These are phyloP conservation scores for Phytophthora pinifolia DNA, from an alignment of 352 stramenopile species.

Conservation along the genomic window DNA sequence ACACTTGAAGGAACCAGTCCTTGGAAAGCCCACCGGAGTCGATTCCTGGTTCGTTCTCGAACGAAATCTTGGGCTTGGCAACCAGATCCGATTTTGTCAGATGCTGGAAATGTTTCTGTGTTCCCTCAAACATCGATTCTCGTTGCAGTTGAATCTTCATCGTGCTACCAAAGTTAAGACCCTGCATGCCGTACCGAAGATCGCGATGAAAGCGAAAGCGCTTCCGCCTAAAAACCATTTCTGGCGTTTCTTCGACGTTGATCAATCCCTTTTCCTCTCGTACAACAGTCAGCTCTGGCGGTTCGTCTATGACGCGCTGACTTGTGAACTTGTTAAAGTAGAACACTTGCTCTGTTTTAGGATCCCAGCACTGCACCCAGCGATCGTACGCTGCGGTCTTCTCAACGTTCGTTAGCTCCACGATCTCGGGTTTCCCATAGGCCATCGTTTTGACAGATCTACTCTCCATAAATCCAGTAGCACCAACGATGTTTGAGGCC, in stretches of 20 bases:
- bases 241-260: constrained; percentile 61
- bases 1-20: constrained; percentile 88
- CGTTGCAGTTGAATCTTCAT: constrained; percentile 54
- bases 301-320: constrained; percentile 64
- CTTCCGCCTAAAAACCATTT: constrained; percentile 86
- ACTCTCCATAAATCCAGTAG: constrained; percentile 62
- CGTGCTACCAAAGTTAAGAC: constrained; percentile 31
- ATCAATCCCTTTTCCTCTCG: constrained; percentile 41
- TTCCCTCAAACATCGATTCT: constrained; percentile 71
- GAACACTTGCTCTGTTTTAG: constrained; percentile 82
- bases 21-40: constrained; percentile 89
- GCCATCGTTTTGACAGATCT: constrained; percentile 55
- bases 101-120: constrained; percentile 49
- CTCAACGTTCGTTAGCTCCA: constrained; percentile 54
- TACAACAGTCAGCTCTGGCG: constrained; percentile 43
- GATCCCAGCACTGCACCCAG: constrained; percentile 90
- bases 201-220: constrained; percentile 85
- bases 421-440: constrained; percentile 63
- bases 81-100: constrained; percentile 52
- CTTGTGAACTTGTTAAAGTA: constrained; percentile 89
- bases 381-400: constrained; percentile 43
- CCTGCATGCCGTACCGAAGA: constrained; percentile 46
- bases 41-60: constrained; percentile 82
- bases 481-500: constrained; percentile 67
- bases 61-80: constrained; percentile 79